Conservation (phyloP, 495 filamentous ascomycete genomes). For the Pyrenopolyporus hunteri region DNA sequence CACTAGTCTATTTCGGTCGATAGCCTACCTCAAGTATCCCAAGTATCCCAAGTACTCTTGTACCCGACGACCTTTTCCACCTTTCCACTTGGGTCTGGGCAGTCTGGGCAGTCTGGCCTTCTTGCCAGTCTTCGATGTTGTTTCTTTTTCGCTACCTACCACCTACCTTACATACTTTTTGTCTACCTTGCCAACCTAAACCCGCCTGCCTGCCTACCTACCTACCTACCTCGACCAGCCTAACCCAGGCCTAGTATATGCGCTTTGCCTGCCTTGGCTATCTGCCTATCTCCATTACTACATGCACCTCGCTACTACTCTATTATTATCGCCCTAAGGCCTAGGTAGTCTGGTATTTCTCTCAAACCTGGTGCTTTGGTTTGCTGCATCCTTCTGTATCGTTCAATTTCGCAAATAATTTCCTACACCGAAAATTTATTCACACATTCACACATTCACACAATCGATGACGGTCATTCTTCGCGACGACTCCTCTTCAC, state of each 20-base stretch:
- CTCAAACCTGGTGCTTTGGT: slow-evolving; percentile 17
- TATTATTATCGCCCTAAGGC: slow-evolving; percentile 20
- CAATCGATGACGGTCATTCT: slow-evolving; percentile 22
- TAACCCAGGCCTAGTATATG: too few species aligned
- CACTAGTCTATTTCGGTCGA: slow-evolving; percentile 25
- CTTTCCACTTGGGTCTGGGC: slow-evolving; percentile 11
- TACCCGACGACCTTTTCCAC: slow-evolving; percentile 2
- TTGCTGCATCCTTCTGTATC: slow-evolving; percentile 30
- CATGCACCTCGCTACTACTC: slow-evolving; percentile 4
- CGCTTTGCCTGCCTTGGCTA: slow-evolving; percentile 24
- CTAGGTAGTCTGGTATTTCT: slow-evolving; percentile 11
- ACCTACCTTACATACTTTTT: too few species aligned
- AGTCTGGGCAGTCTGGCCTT: slow-evolving; percentile 11
- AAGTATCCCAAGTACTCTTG: too few species aligned
- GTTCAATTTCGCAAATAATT: slow-evolving; percentile 35
- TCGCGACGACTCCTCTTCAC: slow-evolving; percentile 19
- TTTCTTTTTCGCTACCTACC: slow-evolving; percentile 20
- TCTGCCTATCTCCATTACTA: slow-evolving; percentile 28
- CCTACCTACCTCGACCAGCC: too few species aligned
- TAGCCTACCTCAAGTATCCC: slow-evolving; percentile 28
- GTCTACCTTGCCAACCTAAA: too few species aligned
- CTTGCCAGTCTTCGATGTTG: slow-evolving; percentile 12
- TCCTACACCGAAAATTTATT: slow-evolving; percentile 29
- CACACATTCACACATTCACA: too few species aligned
- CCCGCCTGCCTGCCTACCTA: background rate